Base-by-base conservation (phyloP, 345 rosid species). In the Melaleuca quinquenervia region DNA sequence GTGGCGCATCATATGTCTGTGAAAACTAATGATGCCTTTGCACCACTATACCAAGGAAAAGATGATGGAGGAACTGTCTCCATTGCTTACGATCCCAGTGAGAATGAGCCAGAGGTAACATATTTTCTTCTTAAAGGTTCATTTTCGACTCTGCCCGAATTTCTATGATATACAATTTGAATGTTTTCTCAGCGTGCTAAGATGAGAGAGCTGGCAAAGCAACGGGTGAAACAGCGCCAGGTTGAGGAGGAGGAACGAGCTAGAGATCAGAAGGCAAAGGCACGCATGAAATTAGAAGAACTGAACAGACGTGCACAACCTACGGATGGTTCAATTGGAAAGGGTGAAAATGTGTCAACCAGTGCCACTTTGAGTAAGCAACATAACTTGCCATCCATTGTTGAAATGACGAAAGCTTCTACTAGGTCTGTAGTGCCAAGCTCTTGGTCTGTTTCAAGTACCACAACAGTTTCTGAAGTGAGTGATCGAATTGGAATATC, bases 191-290 rank as follows among this genome's bases (percentile, higher is more conserved):
- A 98, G 99, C 96, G 91, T 87, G 93, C 92, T 87, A 93, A 88
- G 87, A 93, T 93, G 96, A 93, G 84, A 91, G 99, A 94, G 87
- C 88, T 92, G 84, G 98, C 96, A 82, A 90, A 89, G 90, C 95
- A 94, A 89, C 94, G 95, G 86, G 89, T 88, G 84, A 95, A 91
- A 84, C 98, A 93, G 86, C 90, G 94, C 62, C 94, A 93, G 86
- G 89, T 92, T 86, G 98, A 95, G 90, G 99, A 97, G 92, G 99
- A 97, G 87, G 98, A 98, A 88, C 92, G 98, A 84, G 90, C 86
- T 54, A 98, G 94, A 91, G 97, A 95, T 21, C 98, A 94, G 92
- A 96, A 90, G 88, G 98, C 98, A 84, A 97, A 92, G 94, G 96
- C 99, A 86, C 91, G 87, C 58, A 96, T 94, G 84, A 97, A 97